phyloP scores from a whole-genome alignment of 2,329 filamentous ascomycete species.

The Sporothrix humicola region DNA sequence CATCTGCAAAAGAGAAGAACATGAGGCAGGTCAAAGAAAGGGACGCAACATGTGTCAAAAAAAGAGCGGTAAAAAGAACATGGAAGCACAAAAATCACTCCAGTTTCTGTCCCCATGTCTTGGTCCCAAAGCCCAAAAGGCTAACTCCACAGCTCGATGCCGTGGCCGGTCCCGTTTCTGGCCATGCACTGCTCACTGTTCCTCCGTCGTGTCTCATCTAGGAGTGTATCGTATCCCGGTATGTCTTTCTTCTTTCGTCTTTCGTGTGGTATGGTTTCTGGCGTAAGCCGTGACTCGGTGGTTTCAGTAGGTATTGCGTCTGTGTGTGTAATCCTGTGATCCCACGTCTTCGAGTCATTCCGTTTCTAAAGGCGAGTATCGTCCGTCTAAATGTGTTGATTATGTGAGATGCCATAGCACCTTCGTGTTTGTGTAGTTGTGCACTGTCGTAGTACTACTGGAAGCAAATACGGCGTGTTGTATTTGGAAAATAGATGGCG shows the following conservation, averaged over 20 bases:
- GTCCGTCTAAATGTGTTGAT: slow-evolving; percentile 1
- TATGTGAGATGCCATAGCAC: neutral
- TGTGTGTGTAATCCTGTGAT: neutral
- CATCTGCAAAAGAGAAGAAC: neutral
- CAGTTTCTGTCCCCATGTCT: no score
- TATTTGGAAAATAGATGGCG: no score
- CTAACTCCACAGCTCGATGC: neutral
- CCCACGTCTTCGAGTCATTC: neutral
- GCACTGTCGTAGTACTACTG: neutral
- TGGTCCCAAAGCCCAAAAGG: neutral
- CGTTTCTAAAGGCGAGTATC: slow-evolving; percentile 7
- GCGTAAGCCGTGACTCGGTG: neutral
- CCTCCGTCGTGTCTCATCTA: slow-evolving; percentile 1
- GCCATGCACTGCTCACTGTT: neutral
- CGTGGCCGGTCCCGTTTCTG: no score
- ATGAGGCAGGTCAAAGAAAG: neutral
- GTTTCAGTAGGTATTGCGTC: neutral
- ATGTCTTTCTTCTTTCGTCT: neutral
- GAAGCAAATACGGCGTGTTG: no score
- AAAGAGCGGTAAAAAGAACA: neutral
- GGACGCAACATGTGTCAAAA: no score
- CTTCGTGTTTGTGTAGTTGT: neutral
- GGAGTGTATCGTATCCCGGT: neutral
- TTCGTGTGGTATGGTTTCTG: neutral
- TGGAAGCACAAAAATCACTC: no score